These are phyloP conservation scores for Physaria fendleri DNA, from an alignment of 345 rosid genomes.

Conservation along the genomic window DNA sequence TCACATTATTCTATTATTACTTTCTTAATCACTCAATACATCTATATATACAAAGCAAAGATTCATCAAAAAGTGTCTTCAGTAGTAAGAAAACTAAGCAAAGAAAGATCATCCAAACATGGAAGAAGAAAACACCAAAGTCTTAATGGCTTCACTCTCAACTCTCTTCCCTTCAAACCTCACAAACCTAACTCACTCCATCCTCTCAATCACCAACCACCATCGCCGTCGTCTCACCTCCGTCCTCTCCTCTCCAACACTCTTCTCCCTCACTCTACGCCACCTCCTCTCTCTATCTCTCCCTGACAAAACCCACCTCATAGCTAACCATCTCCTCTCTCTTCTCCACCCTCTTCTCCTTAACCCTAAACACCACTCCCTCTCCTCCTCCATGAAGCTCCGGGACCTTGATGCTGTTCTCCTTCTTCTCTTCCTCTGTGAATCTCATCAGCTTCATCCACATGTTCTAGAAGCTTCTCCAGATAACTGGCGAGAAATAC, in stretches of 20 bases:
- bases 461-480: conserved; percentile 39
- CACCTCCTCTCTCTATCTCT: conserved; percentile 76
- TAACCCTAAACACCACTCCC: conserved; percentile 33
- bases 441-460: conserved; percentile 59
- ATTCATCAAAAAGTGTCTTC: conserved; percentile 13
- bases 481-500: conserved; percentile 47
- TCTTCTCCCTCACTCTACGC: conserved; percentile 72
- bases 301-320: conserved; percentile 54
- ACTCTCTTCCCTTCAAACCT: conserved; percentile 44
- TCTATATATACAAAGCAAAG: conserved; percentile 20
- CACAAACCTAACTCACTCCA: conserved; percentile 43
- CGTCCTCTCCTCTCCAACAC: conserved; percentile 66
- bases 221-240: conserved; percentile 57
- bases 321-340: conserved; percentile 77
- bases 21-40: conserved; percentile 3
- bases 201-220: conserved; percentile 44
- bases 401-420: conserved; percentile 76
- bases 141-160: conserved; percentile 59
- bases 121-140: conserved; percentile 39
- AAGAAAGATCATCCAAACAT: conserved; percentile 48
- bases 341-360: conserved; percentile 56
- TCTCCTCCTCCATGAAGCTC: conserved; percentile 29
- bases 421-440: conserved; percentile 81
- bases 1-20: conserved; percentile 5
- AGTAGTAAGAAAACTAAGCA: conserved; percentile 19